Percentiles rank a stretch among this genome's conserved stretches.
These are phyloP conservation scores for Lentinula raphanica DNA, from an alignment of 768 basidiomycete genomes.

Conservation along the genomic window DNA sequence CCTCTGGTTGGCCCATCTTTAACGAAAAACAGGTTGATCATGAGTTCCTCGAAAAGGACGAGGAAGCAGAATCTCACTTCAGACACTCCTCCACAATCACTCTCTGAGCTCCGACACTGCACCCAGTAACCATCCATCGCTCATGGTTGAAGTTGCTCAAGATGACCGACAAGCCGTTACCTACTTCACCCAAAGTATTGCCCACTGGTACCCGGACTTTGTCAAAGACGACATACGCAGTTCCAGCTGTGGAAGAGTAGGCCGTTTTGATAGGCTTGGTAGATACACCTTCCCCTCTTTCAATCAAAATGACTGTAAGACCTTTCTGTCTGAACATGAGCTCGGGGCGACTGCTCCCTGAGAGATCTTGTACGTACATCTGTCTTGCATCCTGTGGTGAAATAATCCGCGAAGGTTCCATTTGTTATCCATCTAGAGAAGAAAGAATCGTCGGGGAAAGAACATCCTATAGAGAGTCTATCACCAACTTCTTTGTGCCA, in stretches of 20 bases:
- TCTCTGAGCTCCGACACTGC: slow-evolving; percentile 70
- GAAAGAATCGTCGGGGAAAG: background rate
- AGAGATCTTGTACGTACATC: slow-evolving; percentile 34
- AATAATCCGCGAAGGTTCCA: slow-evolving; percentile 79
- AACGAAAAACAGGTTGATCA: slow-evolving; percentile 3
- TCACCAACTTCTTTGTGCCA: slow-evolving; percentile 82
- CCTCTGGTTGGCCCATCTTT: slow-evolving; percentile 84
- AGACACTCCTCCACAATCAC: slow-evolving; percentile 85
- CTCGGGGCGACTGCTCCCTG: background rate
- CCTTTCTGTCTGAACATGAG: slow-evolving; percentile 40
- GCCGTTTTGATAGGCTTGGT: slow-evolving; percentile 91
- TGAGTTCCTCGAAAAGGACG: slow-evolving; percentile 8
- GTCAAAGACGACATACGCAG: slow-evolving; percentile 80
- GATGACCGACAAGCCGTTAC: slow-evolving; percentile 78
- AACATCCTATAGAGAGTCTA: background rate
- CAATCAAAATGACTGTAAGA: slow-evolving; percentile 72
- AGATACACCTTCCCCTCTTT: slow-evolving; percentile 64
- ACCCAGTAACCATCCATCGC: slow-evolving; percentile 79
- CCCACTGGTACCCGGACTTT: slow-evolving; percentile 77
- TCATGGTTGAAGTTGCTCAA: slow-evolving; percentile 88
- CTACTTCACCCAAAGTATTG: slow-evolving; percentile 83
- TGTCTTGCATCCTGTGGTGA: slow-evolving; percentile 73
- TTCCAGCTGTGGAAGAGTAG: slow-evolving; percentile 90
- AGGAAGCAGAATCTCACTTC: slow-evolving; percentile 44
- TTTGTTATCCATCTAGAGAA: slow-evolving; percentile 82